Conservation (phyloP, 2,329 filamentous ascomycete genomes). For the Colletotrichum phormii region DNA sequence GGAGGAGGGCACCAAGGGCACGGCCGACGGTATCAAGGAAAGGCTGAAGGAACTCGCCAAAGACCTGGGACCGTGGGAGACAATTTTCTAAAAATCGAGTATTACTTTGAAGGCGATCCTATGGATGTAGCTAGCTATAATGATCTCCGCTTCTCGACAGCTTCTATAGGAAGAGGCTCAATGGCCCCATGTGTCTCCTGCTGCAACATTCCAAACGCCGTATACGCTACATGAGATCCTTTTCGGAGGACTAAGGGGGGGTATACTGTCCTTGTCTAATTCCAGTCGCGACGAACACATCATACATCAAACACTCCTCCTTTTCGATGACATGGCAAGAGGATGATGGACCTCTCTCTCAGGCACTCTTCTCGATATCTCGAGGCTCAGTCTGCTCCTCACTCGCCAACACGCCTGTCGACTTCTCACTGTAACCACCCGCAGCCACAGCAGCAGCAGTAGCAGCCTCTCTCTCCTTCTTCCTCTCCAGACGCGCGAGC, state of each 20-base stretch:
- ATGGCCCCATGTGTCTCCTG: not conserved
- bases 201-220: not conserved
- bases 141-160: not conserved
- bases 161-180: not conserved
- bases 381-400: not conserved
- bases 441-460: not conserved
- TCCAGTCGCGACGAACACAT: not conserved
- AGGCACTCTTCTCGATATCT: constrained; percentile 19
- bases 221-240: not conserved
- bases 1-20: not conserved
- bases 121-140: not conserved
- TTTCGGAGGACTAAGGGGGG: not conserved
- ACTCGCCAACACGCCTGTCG: constrained; percentile 10
- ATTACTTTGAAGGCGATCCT: not conserved
- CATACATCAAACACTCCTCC: not conserved
- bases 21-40: not conserved
- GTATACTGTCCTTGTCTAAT: not conserved
- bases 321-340: not conserved
- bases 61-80: not conserved
- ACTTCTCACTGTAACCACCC: constrained; percentile 8
- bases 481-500: constrained; percentile 42
- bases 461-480: constrained; percentile 35
- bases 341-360: not conserved
- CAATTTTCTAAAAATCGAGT: not conserved
- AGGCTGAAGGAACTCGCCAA: not conserved